Base-by-base conservation (phyloP, 441 rosid species). In the Populus hybrid region DNA sequence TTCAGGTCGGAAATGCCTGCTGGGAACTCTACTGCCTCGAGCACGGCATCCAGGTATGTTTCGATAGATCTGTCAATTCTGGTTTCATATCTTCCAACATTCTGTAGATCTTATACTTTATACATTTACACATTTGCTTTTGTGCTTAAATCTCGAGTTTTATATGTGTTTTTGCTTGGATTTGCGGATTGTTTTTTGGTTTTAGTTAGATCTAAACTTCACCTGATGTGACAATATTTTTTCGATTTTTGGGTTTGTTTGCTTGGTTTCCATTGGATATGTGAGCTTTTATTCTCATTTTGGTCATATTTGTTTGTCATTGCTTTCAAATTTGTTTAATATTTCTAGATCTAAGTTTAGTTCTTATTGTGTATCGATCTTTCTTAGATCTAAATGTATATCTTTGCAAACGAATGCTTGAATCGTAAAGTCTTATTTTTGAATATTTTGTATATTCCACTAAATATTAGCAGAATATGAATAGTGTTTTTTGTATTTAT, bases 11-110 rank as follows among this genome's bases (percentile, higher is more conserved):
- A 30, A 87, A 87, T 40, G 86, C 89, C 76, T 87, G 89, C 83
- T 87, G 89, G 87, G 89, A 87, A 59, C 95, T 93, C 64, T 91
- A 93, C 86, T 91, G 94, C 83, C 96, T 93, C 73, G 96, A 93
- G 83, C 97, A 93, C 69, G 97, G 97, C 28, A 93, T 93, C 73
- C 95, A 92, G 98, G 98, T 93, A 67, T 34, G 2, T 63, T 36
- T 18, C 18, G 4, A 61, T 28, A 5, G 26, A 40, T 71, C 42
- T 40, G n/a, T n/a, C 12, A 5, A 23, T 26, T 40, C 1, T 5
- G 14, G 18, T 11, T 3, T 28, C 8, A 38, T 64, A 30, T 30
- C 32, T 30, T 30, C 3, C 32, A 30, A 30, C 32, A 30, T 8
- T 9, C 9, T 14, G 23, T 36, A n/a, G 34, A 10, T 46, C 38